Evolutionary conservation across 345 rosid species (phyloP).

Genomic region (Eucalyptus tenuipes): DNA sequence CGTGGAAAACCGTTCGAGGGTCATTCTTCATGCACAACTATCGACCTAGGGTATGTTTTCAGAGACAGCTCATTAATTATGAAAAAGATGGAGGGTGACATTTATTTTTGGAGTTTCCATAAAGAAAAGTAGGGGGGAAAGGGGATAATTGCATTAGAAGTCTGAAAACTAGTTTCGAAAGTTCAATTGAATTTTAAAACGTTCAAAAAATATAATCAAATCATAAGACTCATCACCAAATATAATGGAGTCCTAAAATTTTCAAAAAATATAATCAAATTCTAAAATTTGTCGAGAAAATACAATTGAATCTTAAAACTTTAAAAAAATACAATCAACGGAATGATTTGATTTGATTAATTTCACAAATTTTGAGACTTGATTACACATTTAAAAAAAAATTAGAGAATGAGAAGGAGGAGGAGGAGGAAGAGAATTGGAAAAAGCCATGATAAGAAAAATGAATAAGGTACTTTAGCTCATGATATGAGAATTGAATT

Average conservation of each 20-base stretch:
- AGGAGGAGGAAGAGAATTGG: background rate
- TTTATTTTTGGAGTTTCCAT: background rate
- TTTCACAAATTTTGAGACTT: too few relatives aligned
- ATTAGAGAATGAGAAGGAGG: background rate
- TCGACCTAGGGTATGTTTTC: background rate
- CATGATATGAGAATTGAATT: background rate
- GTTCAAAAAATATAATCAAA: too few relatives aligned
- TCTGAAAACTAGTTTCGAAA: too few relatives aligned
- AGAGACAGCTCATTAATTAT: background rate
- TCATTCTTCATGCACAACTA: background rate
- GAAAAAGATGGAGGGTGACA: background rate
- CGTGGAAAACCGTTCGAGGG: background rate
- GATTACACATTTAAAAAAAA: too few relatives aligned
- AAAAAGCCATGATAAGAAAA: background rate
- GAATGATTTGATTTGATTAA: too few relatives aligned
- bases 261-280: too few relatives aligned
- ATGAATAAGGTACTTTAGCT: background rate
- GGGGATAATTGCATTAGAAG: too few relatives aligned
- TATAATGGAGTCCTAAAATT: too few relatives aligned
- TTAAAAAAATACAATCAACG: fast-evolving
- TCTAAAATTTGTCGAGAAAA: too few relatives aligned
- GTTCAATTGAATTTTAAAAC: too few relatives aligned
- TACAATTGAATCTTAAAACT: too few relatives aligned
- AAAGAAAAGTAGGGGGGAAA: background rate
- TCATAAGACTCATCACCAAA: too few relatives aligned